Base-by-base conservation (phyloP, 106 monocot genomes). In the Dioscorea dumetorum region DNA sequence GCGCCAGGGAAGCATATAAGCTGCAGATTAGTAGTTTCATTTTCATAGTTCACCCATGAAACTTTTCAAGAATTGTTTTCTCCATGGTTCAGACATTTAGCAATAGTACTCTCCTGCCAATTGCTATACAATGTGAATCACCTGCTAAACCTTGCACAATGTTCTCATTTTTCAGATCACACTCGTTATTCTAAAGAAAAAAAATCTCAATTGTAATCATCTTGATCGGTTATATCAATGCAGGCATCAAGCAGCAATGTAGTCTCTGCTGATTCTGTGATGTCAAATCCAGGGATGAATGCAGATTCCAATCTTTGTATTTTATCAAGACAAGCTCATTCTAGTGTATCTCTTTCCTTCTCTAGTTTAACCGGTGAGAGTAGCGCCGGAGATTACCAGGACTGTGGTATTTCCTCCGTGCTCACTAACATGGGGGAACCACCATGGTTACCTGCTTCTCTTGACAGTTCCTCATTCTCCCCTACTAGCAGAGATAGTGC, bases 361-460 rank as follows among this genome's bases (percentile, higher is more conserved):
- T 91, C 95, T 66, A 78, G 79, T 70, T 65, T 95, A 72, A 95
- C 88, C 66, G 91, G 85, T 59, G 91, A 95, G 62, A 85, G 82
- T 64, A 84, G 77, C 57, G 81, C 79, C 23, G 74, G 77, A 58
- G 88, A 95, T n/a, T 83, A 81, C 58, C 83, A 85, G 63, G 91
- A 82, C 49, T 85, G 78, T 65, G 90, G 76, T 52, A 70, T 84
- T 69, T 84, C 95, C 12, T 77, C 88, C 5, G 75, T 75, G 77
- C 78, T 83, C 67, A 34, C 41, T 41, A 41, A 76, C 61, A 81
- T 75, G 74, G 79, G 83, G 15, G 94, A 91, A 66, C 77, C 91
- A 18, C 79, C 91, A 50, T 95, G 85, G 88, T 85, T 63, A 35
- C 64, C 78, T 61, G 24, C 81, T 69, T 74, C 77, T 58, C 23